Evolutionary conservation across 2,329 filamentous ascomycete species (phyloP).

Genomic region (Colletotrichum sp.): DNA sequence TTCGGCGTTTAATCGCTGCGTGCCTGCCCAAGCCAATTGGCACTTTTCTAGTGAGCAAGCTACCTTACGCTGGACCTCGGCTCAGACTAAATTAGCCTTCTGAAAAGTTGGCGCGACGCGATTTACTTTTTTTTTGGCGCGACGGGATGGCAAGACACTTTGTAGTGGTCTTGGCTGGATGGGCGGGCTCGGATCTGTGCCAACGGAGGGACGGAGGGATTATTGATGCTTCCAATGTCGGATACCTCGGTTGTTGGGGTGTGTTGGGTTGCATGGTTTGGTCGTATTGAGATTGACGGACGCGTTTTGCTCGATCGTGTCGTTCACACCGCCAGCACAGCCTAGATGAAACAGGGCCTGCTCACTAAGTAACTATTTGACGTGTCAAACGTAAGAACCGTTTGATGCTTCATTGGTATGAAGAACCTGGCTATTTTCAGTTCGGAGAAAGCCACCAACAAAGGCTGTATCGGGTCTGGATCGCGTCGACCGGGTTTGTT

Average conservation of each 20-base stretch:
- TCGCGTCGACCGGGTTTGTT: neutral
- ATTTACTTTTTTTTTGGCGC: neutral
- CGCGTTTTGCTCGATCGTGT: neutral
- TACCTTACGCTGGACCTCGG: conserved; percentile 15
- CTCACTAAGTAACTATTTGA: too few relatives aligned
- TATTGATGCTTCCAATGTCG: neutral
- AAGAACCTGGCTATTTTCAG: neutral
- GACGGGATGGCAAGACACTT: neutral
- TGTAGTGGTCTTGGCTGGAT: neutral
- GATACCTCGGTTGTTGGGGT: neutral
- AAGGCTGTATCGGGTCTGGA: neutral
- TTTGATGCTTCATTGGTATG: too few relatives aligned
- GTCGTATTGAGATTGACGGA: neutral
- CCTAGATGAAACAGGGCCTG: neutral
- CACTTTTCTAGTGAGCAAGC: neutral
- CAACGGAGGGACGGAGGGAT: neutral
- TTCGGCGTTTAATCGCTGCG: neutral
- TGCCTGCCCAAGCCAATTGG: neutral
- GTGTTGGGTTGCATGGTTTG: neutral
- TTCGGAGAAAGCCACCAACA: neutral
- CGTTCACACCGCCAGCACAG: neutral
- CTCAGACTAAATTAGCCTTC: neutral
- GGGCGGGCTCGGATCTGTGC: neutral
- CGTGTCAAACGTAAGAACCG: rapidly evolving
- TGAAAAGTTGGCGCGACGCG: neutral